These are phyloP conservation scores for Quercus glauca DNA, from an alignment of 306 rosid species.

Conservation along the genomic window DNA sequence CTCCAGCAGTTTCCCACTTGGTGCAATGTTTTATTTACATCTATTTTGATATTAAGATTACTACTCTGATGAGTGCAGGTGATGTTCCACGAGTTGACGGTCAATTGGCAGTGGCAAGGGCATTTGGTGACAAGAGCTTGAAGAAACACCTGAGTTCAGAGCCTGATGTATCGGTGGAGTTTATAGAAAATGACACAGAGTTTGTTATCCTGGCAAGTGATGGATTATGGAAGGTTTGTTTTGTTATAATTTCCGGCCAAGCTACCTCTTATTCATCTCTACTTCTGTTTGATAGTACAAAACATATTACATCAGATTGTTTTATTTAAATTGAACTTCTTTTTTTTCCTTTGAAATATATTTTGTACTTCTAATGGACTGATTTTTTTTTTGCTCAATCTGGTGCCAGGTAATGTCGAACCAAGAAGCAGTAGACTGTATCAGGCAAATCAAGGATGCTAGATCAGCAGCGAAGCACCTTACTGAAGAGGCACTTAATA, in stretches of 20 bases:
- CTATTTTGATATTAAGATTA: conserved; percentile 1
- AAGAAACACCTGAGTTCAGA: conserved; percentile 89
- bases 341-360: neutral
- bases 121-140: conserved; percentile 94
- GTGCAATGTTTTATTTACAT: conserved; percentile 1
- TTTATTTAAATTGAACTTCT: neutral
- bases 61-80: conserved; percentile 42
- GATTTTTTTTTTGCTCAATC: neutral
- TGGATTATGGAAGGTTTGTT: conserved; percentile 94
- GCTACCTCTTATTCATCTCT: neutral
- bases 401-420: conserved; percentile 78
- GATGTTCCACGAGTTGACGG: conserved; percentile 97
- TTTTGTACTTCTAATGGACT: neutral
- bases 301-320: neutral
- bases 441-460: conserved; percentile 72
- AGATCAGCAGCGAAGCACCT: conserved; percentile 77
- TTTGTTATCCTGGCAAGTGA: conserved; percentile 88
- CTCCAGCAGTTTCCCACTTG: neutral
- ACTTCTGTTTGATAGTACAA: neutral
- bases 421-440: conserved; percentile 75
- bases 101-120: conserved; percentile 93
- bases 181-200: conserved; percentile 57
- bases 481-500: conserved; percentile 75
- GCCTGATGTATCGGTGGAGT: conserved; percentile 55
- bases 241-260: conserved; percentile 1